Evolutionary conservation across 1,139 yeast genomes (phyloP).

Genomic region (Hansenula anomala): DNA sequence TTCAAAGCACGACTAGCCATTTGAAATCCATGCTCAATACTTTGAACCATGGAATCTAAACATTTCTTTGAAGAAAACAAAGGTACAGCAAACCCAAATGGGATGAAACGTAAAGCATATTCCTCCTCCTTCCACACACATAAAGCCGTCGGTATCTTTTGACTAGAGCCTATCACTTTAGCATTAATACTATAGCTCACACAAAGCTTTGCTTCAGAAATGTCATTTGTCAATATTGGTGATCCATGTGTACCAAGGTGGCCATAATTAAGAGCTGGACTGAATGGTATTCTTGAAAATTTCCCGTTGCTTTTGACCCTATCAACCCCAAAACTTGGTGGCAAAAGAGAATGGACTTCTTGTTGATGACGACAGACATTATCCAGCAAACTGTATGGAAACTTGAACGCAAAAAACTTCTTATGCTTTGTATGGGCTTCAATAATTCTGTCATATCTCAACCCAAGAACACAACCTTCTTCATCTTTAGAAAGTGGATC

Average conservation of each 20-base stretch:
- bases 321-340: slow-evolving; percentile 65
- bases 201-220: slow-evolving; percentile 23
- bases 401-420: slow-evolving; percentile 59
- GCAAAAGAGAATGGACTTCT: slow-evolving; percentile 50
- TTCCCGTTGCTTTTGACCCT: slow-evolving; percentile 28
- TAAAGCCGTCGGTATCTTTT: slow-evolving; percentile 1
- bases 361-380: slow-evolving; percentile 50
- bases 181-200: slow-evolving; percentile 27
- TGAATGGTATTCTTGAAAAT: slow-evolving; percentile 26
- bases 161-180: slow-evolving; percentile 9
- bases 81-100: slow-evolving; percentile 28
- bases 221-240: slow-evolving; percentile 32
- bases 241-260: slow-evolving; percentile 32
- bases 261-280: slow-evolving; percentile 35
- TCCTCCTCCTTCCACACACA: slow-evolving; percentile 15
- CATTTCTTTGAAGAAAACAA: slow-evolving; percentile 15
- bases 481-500: slow-evolving; percentile 38
- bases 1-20: slow-evolving; percentile 15
- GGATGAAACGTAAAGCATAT: slow-evolving; percentile 30
- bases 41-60: slow-evolving; percentile 7
- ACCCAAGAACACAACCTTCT: slow-evolving; percentile 49
- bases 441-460: slow-evolving; percentile 46
- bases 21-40: slow-evolving; percentile 11
- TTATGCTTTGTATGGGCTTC: slow-evolving; percentile 50
- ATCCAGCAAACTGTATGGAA: slow-evolving; percentile 56